Conservation (phyloP, 2,329 filamentous ascomycete genomes). For the Xylaria sp. region DNA sequence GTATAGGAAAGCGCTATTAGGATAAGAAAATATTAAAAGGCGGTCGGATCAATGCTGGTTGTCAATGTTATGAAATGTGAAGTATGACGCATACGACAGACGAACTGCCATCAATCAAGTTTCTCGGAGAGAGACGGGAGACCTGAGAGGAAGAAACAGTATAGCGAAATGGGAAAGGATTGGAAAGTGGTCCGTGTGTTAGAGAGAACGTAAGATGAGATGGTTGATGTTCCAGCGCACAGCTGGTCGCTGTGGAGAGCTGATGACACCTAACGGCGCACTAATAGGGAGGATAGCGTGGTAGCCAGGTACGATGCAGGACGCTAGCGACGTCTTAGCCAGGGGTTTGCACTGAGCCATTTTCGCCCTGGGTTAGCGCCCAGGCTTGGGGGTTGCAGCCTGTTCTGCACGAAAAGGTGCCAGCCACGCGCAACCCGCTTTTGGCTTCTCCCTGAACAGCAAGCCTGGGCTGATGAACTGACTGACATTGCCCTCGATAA, state of each 20-base stretch:
- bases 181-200: conserved; percentile 30
- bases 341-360: conserved; percentile 15
- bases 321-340: conserved; percentile 24
- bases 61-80: conserved; percentile 27
- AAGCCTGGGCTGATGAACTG: conserved; percentile 9
- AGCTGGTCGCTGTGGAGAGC: conserved; percentile 5
- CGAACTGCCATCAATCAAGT: conserved; percentile 13
- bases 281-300: not conserved
- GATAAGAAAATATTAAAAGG: conserved; percentile 6
- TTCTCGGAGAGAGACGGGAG: conserved; percentile 17
- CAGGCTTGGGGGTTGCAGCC: conserved; percentile 8
- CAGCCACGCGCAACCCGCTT: conserved; percentile 6
- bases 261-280: not conserved
- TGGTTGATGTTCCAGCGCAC: conserved; percentile 3
- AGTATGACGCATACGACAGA: conserved; percentile 14
- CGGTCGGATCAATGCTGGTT: conserved; percentile 1
- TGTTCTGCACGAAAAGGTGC: not conserved
- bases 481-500: not conserved
- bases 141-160: conserved; percentile 18
- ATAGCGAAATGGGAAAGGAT: conserved; percentile 1
- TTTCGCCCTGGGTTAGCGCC: conserved; percentile 15
- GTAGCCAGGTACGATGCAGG: conserved; percentile 30
- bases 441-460: not conserved
- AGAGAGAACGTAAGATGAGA: conserved; percentile 14
- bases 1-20: conserved; percentile 28